Conservation (phyloP, 371 early-diverging fungal species). For the Chytridium lagenaria region DNA sequence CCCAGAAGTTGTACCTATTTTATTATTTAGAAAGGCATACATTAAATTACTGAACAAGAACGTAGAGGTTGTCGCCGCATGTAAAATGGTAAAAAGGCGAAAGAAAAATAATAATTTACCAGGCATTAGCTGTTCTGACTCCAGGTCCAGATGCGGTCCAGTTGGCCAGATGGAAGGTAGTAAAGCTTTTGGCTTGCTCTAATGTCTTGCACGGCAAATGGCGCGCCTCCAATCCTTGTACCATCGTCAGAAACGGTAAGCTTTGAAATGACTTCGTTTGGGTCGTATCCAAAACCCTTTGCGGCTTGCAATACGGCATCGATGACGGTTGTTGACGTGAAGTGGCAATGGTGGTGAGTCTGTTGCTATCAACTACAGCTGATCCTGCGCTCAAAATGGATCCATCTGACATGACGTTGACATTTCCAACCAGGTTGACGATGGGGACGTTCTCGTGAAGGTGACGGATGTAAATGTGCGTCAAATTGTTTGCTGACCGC, state of each 20-base stretch:
- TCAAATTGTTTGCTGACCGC: background rate
- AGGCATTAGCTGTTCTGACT: background rate
- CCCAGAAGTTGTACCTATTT: conserved; percentile 24
- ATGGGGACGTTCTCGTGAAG: conserved; percentile 20
- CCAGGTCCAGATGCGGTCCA: conserved; percentile 1
- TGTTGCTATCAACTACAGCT: background rate
- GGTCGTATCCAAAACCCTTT: background rate
- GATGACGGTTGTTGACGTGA: background rate
- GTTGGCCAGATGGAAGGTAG: background rate
- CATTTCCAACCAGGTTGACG: conserved; percentile 27
- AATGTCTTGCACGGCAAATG: conserved; percentile 31
- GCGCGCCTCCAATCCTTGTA: conserved; percentile 19
- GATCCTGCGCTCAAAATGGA: conserved; percentile 59
- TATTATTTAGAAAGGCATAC: background rate
- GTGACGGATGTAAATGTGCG: conserved; percentile 24
- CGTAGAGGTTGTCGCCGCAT: background rate
- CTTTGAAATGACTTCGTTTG: background rate
- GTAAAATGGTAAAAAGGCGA: background rate
- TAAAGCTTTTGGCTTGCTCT: conserved; percentile 33
- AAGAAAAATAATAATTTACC: background rate
- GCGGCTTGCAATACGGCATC: background rate
- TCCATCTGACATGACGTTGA: conserved; percentile 43
- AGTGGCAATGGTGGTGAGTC: background rate
- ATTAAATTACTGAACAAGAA: background rate
- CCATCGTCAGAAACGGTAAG: conserved; percentile 14